Evolutionary conservation across 495 filamentous ascomycete species (phyloP).

Genomic region (Glutinoglossum americanum): DNA sequence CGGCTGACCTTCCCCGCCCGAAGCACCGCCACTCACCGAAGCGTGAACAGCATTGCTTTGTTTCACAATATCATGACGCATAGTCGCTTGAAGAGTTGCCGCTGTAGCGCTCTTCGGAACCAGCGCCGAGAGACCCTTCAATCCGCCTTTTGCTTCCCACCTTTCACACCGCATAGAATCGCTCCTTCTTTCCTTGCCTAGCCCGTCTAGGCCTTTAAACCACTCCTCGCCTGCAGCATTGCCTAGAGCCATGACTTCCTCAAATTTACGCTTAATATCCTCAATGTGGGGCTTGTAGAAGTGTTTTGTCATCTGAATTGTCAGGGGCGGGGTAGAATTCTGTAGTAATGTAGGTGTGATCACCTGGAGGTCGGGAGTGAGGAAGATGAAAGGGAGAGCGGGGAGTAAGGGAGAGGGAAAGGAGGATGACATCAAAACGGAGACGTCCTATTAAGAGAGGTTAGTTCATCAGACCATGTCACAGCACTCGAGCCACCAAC

Average conservation of each 20-base stretch:
- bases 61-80: neutral
- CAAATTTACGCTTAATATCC: constrained; percentile 31
- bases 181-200: constrained; percentile 31
- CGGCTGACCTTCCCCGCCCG: neutral
- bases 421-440: constrained; percentile 34
- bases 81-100: neutral
- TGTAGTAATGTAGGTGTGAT: constrained; percentile 30
- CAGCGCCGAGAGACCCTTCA: constrained; percentile 15
- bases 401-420: constrained; percentile 33
- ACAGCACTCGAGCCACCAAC: constrained; percentile 16
- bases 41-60: neutral
- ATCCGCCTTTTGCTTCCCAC: constrained; percentile 34
- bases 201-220: constrained; percentile 43
- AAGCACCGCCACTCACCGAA: neutral
- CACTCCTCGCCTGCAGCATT: constrained; percentile 44
- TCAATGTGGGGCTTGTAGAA: constrained; percentile 37
- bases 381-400: constrained; percentile 40
- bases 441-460: constrained; percentile 31
- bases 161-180: constrained; percentile 49
- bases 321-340: constrained; percentile 21
- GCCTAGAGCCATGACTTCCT: constrained; percentile 34
- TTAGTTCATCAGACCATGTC: constrained; percentile 5
- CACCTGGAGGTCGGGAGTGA: constrained; percentile 33
- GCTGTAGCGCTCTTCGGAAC: neutral
- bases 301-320: constrained; percentile 32